Evolutionary conservation across 441 rosid genomes (phyloP).

Genomic region (Codiaeum variegatum): DNA sequence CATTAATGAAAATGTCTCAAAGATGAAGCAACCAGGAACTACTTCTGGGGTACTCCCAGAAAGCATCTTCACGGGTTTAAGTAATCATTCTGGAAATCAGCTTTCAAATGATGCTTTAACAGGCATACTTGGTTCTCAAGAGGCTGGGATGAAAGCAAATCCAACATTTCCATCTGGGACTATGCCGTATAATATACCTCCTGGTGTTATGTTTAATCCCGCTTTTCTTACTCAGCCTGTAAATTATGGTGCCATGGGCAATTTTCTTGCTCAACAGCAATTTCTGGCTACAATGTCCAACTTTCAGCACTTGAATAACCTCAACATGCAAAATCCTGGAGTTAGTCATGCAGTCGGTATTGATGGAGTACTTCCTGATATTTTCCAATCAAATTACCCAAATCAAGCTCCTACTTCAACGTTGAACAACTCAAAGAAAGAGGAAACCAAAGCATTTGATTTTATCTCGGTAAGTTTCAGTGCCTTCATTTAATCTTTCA

Average conservation of each 20-base stretch:
- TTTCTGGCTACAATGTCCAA: slow-evolving; percentile 70
- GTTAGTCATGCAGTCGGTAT: slow-evolving; percentile 32
- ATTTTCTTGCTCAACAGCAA: slow-evolving; percentile 75
- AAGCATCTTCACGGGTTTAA: slow-evolving; percentile 40
- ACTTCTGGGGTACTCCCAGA: slow-evolving; percentile 40
- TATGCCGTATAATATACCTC: slow-evolving; percentile 56
- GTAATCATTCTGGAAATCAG: slow-evolving; percentile 35
- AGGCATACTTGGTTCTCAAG: slow-evolving; percentile 52
- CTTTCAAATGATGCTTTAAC: slow-evolving; percentile 41
- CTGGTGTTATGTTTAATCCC: slow-evolving; percentile 61
- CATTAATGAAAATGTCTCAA: slow-evolving; percentile 41
- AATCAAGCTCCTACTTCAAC: slow-evolving; percentile 55
- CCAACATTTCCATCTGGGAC: slow-evolving; percentile 44
- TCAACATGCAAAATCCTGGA: slow-evolving; percentile 48
- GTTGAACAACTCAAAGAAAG: slow-evolving; percentile 66
- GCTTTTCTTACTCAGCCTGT: slow-evolving; percentile 62
- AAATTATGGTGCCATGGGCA: slow-evolving; percentile 73
- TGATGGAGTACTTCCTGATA: slow-evolving; percentile 64
- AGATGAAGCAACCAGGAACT: slow-evolving; percentile 37
- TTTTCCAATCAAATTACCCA: slow-evolving; percentile 67
- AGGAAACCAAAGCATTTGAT: slow-evolving; percentile 90
- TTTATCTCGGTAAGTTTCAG: slow-evolving; percentile 80
- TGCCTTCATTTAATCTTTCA: slow-evolving; percentile 2
- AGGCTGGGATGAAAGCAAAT: slow-evolving; percentile 41
- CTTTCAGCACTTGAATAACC: slow-evolving; percentile 61